These are phyloP conservation scores for Kodamaea arcana DNA, from an alignment of 1,139 yeast species.

Conservation along the genomic window DNA sequence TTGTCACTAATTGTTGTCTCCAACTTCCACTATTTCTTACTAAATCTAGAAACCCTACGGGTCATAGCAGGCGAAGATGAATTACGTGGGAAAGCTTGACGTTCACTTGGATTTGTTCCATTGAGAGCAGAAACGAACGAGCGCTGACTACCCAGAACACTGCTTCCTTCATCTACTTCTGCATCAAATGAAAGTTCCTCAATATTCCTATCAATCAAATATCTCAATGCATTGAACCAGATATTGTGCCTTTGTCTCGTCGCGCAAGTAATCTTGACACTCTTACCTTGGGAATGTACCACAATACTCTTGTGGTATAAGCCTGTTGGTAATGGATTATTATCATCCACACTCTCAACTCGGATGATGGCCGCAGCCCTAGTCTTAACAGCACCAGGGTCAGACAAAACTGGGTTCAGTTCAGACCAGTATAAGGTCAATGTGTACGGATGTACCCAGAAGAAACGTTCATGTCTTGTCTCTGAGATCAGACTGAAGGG, in stretches of 20 bases:
- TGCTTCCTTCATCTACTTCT: conserved; percentile 4
- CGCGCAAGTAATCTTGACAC: conserved; percentile 80
- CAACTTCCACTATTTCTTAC: conserved; percentile 1
- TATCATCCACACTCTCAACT: conserved; percentile 78
- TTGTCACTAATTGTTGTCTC: no score
- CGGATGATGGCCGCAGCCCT: conserved; percentile 78
- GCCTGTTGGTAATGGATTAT: conserved; percentile 88
- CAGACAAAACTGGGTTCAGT: conserved; percentile 72
- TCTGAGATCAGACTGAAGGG: conserved; percentile 74
- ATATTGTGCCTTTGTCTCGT: conserved; percentile 85
- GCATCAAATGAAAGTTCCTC: conserved; percentile 50
- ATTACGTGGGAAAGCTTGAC: conserved; percentile 31
- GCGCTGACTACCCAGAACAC: neutral
- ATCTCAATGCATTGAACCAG: conserved; percentile 85
- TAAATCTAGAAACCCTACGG: conserved; percentile 20
- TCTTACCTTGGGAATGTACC: conserved; percentile 64
- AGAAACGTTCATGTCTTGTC: conserved; percentile 83
- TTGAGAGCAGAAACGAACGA: neutral
- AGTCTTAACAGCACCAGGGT: conserved; percentile 61
- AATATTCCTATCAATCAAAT: conserved; percentile 64
- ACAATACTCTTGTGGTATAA: conserved; percentile 80
- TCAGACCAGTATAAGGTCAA: conserved; percentile 88
- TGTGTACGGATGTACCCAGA: conserved; percentile 96
- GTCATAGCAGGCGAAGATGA: conserved; percentile 19
- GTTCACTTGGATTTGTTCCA: conserved; percentile 15